phyloP scores from a whole-genome alignment of 306 rosid species.

The Cucurbita moschata region DNA sequence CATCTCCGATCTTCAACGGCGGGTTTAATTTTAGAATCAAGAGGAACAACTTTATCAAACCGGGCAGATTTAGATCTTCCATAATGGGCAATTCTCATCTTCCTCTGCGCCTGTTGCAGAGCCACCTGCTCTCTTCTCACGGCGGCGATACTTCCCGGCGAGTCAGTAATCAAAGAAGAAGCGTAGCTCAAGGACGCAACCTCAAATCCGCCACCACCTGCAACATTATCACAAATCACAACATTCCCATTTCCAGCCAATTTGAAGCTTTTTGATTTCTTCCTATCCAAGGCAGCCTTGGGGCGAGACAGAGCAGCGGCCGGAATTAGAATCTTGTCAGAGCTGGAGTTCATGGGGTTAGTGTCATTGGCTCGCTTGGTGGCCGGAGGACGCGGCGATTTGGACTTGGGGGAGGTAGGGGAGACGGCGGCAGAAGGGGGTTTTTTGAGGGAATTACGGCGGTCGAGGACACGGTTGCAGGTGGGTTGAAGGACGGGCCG shows the following conservation, averaged over 20 bases:
- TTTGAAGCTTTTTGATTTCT: conserved; percentile 84
- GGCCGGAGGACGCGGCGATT: conserved; percentile 71
- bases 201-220: conserved; percentile 15
- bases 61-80: conserved; percentile 94
- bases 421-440: conserved; percentile 24
- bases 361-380: conserved; percentile 57
- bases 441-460: conserved; percentile 52
- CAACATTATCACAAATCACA: background rate
- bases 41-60: conserved; percentile 45
- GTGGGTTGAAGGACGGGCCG: conserved; percentile 85
- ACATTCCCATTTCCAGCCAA: background rate
- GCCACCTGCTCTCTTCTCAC: conserved; percentile 90
- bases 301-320: conserved; percentile 30
- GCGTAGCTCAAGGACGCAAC: conserved; percentile 45
- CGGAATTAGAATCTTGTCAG: conserved; percentile 38
- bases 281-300: conserved; percentile 48
- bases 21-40: conserved; percentile 27
- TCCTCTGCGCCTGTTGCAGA: conserved; percentile 75
- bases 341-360: conserved; percentile 43
- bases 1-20: conserved; percentile 64
- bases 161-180: conserved; percentile 68
- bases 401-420: conserved; percentile 46
- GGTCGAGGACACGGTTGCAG: conserved; percentile 57
- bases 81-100: conserved; percentile 85
- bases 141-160: conserved; percentile 96